Evolutionary conservation across 345 rosid species (phyloP), one percentile per base, ranked within the genome.

Genomic region (Schrenkiella parvula): DNA sequence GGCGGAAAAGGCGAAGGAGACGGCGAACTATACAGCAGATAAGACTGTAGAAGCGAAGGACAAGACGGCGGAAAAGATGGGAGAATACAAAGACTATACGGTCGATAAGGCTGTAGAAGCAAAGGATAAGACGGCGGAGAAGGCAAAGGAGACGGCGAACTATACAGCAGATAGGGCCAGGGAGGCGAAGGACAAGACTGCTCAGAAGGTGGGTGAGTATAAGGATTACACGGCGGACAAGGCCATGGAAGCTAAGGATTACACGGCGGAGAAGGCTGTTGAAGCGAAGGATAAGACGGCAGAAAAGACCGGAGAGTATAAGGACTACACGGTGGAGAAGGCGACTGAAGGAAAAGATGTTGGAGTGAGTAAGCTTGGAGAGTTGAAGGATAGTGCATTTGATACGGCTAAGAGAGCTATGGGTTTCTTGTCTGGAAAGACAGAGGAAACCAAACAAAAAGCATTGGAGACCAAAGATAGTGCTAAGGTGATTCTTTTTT

Each of bases 371-470:
- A 84, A 81, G 80, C 73, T 80, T 3, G 79, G 74, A 0, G 87
- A 74, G 76, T 60, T 76, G 59, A 86, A 82, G 71, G 89, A 85
- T 23, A 76, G 76, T n/a, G 85, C 91, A 0, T 71, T 83, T 4
- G 92, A 63, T 6, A 83, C 91, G 1, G 95, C 92, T 0, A 80
- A 80, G 74, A 81, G 79, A 64, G 88, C 95, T 12, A 71, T 80
- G 85, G 88, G 58, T 25, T 68, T 75, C 54, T 72, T 91, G 32
- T 76, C 87, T 0, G 85, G 85, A 1, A 88, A 83, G 75, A 77
- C 80, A 10, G 90, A 84, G 43, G 92, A 88, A 67, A 72, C 74
- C 3, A 85, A 85, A 67, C 82, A 84, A 51, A 82, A 81, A 76
- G 74, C 88, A 1, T 31, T 58, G 0, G 92, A 82, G 48, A 83